Percentiles rank a stretch among this genome's conserved stretches.
These are phyloP conservation scores for Pelargonium fulgidum DNA, from an alignment of 441 rosid species.

Conservation along the genomic window DNA sequence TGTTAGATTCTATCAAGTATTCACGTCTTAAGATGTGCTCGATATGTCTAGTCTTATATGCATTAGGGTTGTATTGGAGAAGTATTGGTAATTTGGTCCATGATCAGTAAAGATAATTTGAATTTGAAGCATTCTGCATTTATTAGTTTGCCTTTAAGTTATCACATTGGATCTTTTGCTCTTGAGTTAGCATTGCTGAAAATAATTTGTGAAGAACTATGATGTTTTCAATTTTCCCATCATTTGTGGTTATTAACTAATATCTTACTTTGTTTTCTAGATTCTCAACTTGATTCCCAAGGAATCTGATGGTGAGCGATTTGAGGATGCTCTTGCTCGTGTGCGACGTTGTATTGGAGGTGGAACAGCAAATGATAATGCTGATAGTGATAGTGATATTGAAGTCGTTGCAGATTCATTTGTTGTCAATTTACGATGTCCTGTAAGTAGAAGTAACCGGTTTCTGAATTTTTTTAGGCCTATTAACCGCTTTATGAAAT, in stretches of 20 bases:
- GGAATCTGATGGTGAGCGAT: slow-evolving; percentile 72
- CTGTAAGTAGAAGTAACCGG: slow-evolving; percentile 50
- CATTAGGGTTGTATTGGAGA: slow-evolving; percentile 5
- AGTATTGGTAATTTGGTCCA: not conserved
- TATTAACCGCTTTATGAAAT: slow-evolving; percentile 5
- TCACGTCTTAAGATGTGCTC: not conserved
- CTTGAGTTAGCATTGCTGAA: not conserved
- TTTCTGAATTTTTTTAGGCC: not conserved
- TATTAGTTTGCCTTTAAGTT: no score
- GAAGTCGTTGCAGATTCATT: slow-evolving; percentile 96
- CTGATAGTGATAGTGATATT: slow-evolving; percentile 91
- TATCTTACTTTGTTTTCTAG: slow-evolving; percentile 33
- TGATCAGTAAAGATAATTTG: not conserved
- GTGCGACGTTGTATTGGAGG: slow-evolving; percentile 91
- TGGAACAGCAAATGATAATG: slow-evolving; percentile 64
- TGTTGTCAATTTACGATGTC: slow-evolving; percentile 83
- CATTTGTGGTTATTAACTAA: slow-evolving; percentile 13
- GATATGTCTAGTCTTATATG: not conserved
- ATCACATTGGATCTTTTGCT: not conserved
- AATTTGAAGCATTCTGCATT: not conserved
- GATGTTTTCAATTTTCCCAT: not conserved
- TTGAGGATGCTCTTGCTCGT: slow-evolving; percentile 87
- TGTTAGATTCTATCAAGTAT: not conserved
- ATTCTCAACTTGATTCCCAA: slow-evolving; percentile 76
- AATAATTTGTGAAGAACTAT: not conserved